Evolutionary conservation across 2,329 filamentous ascomycete species (phyloP).

Genomic region (Parastagonospora avenae): DNA sequence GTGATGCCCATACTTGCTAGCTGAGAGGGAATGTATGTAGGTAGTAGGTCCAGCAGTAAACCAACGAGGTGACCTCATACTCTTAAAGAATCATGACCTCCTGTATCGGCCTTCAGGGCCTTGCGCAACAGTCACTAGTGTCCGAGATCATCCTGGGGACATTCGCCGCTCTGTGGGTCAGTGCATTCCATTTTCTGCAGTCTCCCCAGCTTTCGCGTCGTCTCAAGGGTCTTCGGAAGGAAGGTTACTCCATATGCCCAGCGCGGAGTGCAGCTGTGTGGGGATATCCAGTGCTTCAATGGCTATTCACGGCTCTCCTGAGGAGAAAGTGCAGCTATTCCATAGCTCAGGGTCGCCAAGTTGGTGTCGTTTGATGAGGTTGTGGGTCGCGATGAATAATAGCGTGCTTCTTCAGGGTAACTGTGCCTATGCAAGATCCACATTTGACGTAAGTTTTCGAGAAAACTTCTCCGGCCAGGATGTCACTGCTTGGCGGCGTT

Average conservation of each 20-base stretch:
- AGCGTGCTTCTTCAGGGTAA: constrained; percentile 23
- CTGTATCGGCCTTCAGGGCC: constrained; percentile 33
- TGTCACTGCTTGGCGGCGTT: constrained; percentile 24
- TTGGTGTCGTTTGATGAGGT: constrained; percentile 21
- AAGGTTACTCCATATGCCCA: constrained; percentile 6
- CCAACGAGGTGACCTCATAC: neutral
- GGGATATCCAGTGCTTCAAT: constrained; percentile 18
- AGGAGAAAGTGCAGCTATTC: constrained; percentile 7
- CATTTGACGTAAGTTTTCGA: constrained; percentile 39
- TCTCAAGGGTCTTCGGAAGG: constrained; percentile 3
- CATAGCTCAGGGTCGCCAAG: constrained; percentile 9
- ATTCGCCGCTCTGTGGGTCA: constrained; percentile 19
- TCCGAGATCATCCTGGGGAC: constrained; percentile 27
- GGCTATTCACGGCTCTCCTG: constrained; percentile 24
- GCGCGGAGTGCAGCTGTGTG: constrained; percentile 31
- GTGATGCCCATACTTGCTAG: constrained; percentile 30
- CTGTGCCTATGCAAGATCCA: constrained; percentile 28
- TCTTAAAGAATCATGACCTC: constrained; percentile 25
- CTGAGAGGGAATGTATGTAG: neutral
- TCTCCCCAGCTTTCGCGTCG: constrained; percentile 8
- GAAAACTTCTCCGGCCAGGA: constrained; percentile 28
- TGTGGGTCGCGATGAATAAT: constrained; percentile 39
- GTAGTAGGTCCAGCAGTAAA: neutral
- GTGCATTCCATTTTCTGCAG: constrained; percentile 8
- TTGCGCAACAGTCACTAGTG: constrained; percentile 28